Percentiles rank a stretch among this genome's conserved stretches.
phyloP scores from a whole-genome alignment of 257 asterid species.

The Leonotis leonurus region DNA sequence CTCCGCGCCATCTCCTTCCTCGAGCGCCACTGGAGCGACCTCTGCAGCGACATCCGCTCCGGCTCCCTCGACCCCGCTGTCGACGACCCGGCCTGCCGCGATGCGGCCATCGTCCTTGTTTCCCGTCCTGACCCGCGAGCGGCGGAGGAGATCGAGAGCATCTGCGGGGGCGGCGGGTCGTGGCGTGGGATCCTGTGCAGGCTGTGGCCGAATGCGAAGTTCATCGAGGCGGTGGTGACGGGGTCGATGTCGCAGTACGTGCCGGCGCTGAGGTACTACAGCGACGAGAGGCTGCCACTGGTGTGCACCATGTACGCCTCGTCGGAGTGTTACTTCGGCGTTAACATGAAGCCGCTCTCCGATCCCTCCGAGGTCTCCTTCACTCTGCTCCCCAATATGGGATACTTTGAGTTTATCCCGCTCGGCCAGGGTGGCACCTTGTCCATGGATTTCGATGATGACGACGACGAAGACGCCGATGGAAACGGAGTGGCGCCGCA shows the following conservation, averaged over 20 bases:
- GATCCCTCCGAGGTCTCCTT: conserved; percentile 58
- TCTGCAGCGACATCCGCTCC: conserved; percentile 52
- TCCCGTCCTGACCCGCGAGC: conserved; percentile 31
- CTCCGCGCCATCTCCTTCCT: conserved; percentile 74
- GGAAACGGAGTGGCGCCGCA: conserved; percentile 21
- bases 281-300: conserved; percentile 52
- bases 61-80: conserved; percentile 36
- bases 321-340: conserved; percentile 70
- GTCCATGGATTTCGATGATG: conserved; percentile 38
- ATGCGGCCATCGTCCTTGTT: conserved; percentile 33
- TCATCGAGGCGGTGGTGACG: conserved; percentile 74
- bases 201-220: conserved; percentile 71
- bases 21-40: conserved; percentile 50
- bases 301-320: conserved; percentile 72
- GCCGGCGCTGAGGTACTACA: conserved; percentile 50
- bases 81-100: conserved; percentile 41
- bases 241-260: conserved; percentile 82
- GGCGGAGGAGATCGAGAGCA: conserved; percentile 53
- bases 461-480: conserved; percentile 37
- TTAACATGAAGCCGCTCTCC: conserved; percentile 52
- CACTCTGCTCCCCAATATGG: conserved; percentile 71
- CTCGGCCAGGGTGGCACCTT: conserved; percentile 43
- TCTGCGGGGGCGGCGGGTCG: conserved; percentile 37
- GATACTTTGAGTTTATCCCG: conserved; percentile 60
- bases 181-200: conserved; percentile 67